Conservation (phyloP, 2,329 filamentous ascomycete genomes). For the Penicillium hordei region DNA sequence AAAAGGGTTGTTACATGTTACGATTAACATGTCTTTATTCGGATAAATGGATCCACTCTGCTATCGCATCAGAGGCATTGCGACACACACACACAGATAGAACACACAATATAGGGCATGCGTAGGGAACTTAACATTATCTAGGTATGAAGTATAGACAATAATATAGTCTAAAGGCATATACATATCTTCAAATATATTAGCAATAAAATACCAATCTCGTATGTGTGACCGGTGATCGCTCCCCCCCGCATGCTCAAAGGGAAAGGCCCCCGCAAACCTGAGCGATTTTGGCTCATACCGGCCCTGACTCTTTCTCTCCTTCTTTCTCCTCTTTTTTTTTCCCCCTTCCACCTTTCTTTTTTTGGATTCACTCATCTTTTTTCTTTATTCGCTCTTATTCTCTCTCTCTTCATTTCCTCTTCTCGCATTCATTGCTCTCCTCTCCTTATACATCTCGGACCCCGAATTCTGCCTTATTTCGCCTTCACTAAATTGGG, state of each 20-base stretch:
- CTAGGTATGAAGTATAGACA: neutral
- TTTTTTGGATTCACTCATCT: slow-evolving; percentile 23
- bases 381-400: slow-evolving; percentile 18
- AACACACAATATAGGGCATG: neutral
- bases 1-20: neutral
- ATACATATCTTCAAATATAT: neutral
- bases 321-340: slow-evolving; percentile 19
- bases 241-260: slow-evolving; percentile 31
- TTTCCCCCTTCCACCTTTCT: slow-evolving; percentile 21
- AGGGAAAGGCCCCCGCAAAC: slow-evolving; percentile 29
- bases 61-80: neutral
- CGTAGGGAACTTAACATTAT: no score
- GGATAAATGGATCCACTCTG: neutral
- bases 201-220: slow-evolving; percentile 9
- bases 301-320: slow-evolving; percentile 24
- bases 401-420: slow-evolving; percentile 13
- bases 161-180: neutral
- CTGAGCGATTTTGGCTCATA: slow-evolving; percentile 29
- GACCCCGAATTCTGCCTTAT: slow-evolving; percentile 11
- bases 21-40: neutral
- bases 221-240: slow-evolving; percentile 17
- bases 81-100: neutral
- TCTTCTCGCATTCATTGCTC: slow-evolving; percentile 8
- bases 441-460: neutral
- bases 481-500: slow-evolving; percentile 24